Percentiles rank a stretch among this genome's conserved stretches.
Conservation (phyloP, 2,329 filamentous ascomycete species). For the Penicillium hesseltinei region DNA sequence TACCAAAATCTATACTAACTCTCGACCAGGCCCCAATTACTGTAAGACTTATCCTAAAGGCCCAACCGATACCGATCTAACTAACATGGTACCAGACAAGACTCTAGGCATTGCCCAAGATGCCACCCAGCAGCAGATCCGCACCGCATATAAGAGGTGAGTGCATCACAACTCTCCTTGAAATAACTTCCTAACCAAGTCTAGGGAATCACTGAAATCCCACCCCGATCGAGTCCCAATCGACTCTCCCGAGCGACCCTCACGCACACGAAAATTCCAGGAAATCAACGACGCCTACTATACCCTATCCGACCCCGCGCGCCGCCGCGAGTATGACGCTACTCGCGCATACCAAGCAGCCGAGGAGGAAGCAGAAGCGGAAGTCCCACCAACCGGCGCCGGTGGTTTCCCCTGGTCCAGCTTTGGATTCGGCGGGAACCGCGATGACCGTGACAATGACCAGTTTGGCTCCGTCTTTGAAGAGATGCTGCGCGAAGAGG, state of each 20-base stretch:
- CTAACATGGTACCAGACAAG: conserved; percentile 54
- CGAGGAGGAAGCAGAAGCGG: conserved; percentile 49
- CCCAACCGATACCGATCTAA: neutral
- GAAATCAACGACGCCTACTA: conserved; percentile 92
- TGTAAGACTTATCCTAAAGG: conserved; percentile 33
- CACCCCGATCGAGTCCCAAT: conserved; percentile 87
- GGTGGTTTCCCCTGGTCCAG: conserved; percentile 74
- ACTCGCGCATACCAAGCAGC: conserved; percentile 56
- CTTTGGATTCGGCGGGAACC: conserved; percentile 56
- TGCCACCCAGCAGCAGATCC: conserved; percentile 78
- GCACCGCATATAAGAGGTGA: conserved; percentile 90
- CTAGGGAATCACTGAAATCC: conserved; percentile 82
- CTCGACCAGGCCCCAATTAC: conserved; percentile 37
- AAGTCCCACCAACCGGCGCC: conserved; percentile 45
- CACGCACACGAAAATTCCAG: conserved; percentile 85
- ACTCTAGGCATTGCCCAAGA: conserved; percentile 70
- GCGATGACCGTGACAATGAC: conserved; percentile 52
- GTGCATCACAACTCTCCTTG: neutral
- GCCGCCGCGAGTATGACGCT: conserved; percentile 81
- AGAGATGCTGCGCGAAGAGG: conserved; percentile 83
- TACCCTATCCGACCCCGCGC: conserved; percentile 74
- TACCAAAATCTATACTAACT: neutral
- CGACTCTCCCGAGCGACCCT: conserved; percentile 76
- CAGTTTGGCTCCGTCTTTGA: conserved; percentile 90
- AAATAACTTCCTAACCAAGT: conserved; percentile 7